phyloP scores from a whole-genome alignment of 176 grass and related monocot genomes.

The Secale cereale region DNA sequence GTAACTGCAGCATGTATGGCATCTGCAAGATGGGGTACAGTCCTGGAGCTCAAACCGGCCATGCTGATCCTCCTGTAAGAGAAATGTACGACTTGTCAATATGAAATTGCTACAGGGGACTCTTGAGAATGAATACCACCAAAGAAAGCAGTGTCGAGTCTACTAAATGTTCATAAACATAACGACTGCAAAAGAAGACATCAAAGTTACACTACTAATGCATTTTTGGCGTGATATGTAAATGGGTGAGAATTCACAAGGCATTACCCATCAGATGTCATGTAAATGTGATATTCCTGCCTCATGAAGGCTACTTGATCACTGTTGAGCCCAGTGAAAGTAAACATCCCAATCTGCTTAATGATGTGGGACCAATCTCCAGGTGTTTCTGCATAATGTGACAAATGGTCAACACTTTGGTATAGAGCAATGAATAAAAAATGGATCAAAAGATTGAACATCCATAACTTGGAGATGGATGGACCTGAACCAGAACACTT shows the following conservation, averaged over 20 bases:
- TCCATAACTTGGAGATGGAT: background rate
- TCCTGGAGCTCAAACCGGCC: slow-evolving; percentile 79
- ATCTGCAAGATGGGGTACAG: slow-evolving; percentile 68
- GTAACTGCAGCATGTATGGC: slow-evolving; percentile 91
- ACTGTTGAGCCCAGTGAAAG: slow-evolving; percentile 91
- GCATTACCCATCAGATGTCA: slow-evolving; percentile 97
- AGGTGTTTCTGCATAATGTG: slow-evolving; percentile 66
- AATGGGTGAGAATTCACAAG: background rate
- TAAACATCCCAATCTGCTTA: slow-evolving; percentile 99
- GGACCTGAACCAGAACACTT: background rate
- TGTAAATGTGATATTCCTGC: slow-evolving; percentile 90
- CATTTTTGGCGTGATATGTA: background rate
- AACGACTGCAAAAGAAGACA: background rate
- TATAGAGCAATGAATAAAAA: background rate
- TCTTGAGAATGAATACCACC: background rate
- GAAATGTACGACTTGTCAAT: background rate
- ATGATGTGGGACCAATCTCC: slow-evolving; percentile 99
- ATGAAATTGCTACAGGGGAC: background rate
- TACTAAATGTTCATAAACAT: background rate
- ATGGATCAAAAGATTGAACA: background rate
- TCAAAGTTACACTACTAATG: background rate
- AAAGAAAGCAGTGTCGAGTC: background rate
- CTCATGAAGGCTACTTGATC: slow-evolving; percentile 97
- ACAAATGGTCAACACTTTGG: slow-evolving; percentile 2
- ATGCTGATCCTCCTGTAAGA: slow-evolving; percentile 97